A percentile compares a stretch with the other conserved stretches of the same genome.
These are phyloP conservation scores for Stygiomarasmius scandens DNA, from an alignment of 1,284 basidiomycete genomes.

Conservation along the genomic window DNA sequence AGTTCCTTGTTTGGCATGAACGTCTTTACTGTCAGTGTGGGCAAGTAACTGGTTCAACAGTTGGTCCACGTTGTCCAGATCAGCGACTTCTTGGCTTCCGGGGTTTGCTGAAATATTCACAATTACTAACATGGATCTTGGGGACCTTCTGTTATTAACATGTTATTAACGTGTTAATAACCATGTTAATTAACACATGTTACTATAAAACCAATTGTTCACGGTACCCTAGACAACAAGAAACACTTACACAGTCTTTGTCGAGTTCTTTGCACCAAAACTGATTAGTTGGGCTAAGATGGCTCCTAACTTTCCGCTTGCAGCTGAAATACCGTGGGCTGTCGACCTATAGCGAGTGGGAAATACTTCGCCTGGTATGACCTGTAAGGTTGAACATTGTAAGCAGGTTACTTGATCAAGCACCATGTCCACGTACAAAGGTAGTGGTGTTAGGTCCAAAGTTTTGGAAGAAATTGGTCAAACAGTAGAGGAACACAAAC, in stretches of 20 bases:
- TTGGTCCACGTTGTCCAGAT: no score
- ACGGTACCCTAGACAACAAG: constrained; percentile 8
- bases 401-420: not conserved
- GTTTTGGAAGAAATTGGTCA: constrained; percentile 65
- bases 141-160: no score
- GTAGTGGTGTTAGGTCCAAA: constrained; percentile 87
- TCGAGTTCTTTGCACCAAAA: constrained; percentile 64
- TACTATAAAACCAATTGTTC: no score
- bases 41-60: no score
- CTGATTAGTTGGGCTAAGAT: constrained; percentile 83
- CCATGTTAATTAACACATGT: no score
- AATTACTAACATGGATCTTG: not conserved
- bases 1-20: no score
- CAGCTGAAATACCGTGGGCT: constrained; percentile 82
- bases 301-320: constrained; percentile 78
- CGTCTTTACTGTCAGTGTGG: no score
- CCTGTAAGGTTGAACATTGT: constrained; percentile 35
- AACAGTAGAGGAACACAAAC: constrained; percentile 52
- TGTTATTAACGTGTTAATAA: no score
- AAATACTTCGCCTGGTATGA: constrained; percentile 86
- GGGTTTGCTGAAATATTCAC: no score
- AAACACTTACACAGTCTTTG: constrained; percentile 58
- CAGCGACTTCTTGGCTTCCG: no score
- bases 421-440: constrained; percentile 41
- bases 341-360: constrained; percentile 82